phyloP scores from a whole-genome alignment of 2,329 filamentous ascomycete genomes.

The Aspergillus phoenicis region DNA sequence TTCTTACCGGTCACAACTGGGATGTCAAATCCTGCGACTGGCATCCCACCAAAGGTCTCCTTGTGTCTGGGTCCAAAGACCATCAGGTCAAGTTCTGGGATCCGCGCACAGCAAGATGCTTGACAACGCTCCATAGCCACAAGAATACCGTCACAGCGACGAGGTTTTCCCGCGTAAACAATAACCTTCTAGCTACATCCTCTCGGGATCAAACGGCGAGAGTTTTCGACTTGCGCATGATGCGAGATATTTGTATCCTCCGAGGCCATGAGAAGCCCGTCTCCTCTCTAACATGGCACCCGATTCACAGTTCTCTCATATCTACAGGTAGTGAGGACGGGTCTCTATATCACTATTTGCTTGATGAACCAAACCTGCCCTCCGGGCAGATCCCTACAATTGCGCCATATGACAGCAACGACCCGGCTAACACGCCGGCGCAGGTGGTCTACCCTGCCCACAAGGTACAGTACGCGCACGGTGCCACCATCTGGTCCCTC shows the following conservation, averaged over 20 bases:
- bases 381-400: constrained; percentile 69
- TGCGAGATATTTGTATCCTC: constrained; percentile 93
- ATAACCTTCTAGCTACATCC: constrained; percentile 84
- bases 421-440: constrained; percentile 75
- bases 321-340: constrained; percentile 91
- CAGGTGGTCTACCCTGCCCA: constrained; percentile 94
- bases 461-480: constrained; percentile 82
- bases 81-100: constrained; percentile 98
- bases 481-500: constrained; percentile 94
- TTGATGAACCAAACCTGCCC: constrained; percentile 90
- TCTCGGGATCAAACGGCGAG: constrained; percentile 90
- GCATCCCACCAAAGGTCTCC: constrained; percentile 91
- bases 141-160: constrained; percentile 97
- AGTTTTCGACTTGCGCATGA: constrained; percentile 94
- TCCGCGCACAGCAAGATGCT: constrained; percentile 82
- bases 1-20: constrained; percentile 92
- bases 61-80: constrained; percentile 96
- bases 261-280: constrained; percentile 97
- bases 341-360: constrained; percentile 87
- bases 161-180: constrained; percentile 82
- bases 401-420: constrained; percentile 81
- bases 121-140: constrained; percentile 93
- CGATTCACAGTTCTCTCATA: constrained; percentile 83
- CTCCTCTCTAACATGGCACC: constrained; percentile 90
- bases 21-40: constrained; percentile 96